Conservation (phyloP, 2,329 filamentous ascomycete species). For the Sclerotinia spermophila region DNA sequence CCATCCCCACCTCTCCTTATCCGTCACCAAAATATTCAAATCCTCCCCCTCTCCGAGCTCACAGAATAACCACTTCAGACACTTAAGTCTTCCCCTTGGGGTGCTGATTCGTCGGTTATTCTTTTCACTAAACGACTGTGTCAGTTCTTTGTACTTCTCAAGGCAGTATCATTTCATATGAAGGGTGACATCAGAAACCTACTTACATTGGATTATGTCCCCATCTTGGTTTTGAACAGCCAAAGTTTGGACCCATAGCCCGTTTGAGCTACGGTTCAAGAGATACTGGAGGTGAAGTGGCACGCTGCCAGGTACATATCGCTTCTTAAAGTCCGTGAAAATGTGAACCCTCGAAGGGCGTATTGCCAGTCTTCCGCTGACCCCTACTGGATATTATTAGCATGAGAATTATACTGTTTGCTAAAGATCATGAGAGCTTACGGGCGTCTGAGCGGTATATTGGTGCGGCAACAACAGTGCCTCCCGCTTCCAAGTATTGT, state of each 20-base stretch:
- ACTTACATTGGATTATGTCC: background rate
- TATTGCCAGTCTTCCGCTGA: background rate
- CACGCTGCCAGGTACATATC: background rate
- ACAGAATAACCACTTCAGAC: constrained; percentile 7
- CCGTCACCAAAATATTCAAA: background rate
- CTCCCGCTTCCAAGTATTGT: constrained; percentile 2
- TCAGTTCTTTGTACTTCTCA: background rate
- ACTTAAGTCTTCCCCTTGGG: background rate
- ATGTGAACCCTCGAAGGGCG: background rate
- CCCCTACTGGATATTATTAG: background rate
- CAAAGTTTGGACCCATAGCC: background rate
- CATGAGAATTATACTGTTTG: background rate
- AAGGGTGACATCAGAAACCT: background rate
- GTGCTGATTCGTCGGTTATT: background rate
- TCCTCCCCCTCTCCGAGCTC: background rate
- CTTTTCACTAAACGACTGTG: background rate
- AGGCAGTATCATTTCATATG: background rate
- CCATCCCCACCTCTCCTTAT: background rate
- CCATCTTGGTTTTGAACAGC: background rate
- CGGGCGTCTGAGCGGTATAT: background rate
- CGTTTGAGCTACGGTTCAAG: background rate
- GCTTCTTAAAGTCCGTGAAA: background rate
- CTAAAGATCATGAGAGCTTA: background rate
- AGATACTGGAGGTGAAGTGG: background rate
- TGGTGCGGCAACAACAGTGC: background rate